Conservation (phyloP, 2,329 filamentous ascomycete species). For the Metarhizium album region DNA sequence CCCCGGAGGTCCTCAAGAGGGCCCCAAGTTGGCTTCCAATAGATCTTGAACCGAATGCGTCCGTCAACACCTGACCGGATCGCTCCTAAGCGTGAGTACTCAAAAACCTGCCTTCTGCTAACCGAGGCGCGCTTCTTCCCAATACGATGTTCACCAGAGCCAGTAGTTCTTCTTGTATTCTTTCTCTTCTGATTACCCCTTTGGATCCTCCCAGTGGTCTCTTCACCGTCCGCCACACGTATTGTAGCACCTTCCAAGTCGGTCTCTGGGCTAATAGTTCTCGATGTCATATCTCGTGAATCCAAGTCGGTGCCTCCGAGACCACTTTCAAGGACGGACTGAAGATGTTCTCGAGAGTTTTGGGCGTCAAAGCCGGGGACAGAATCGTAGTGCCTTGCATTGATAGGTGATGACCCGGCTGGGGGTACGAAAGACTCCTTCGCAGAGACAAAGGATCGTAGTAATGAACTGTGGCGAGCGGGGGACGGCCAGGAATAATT, state of each 20-base stretch:
- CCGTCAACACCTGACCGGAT: neutral
- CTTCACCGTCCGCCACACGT: neutral
- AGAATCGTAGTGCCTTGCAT: too few relatives aligned
- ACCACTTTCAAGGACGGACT: too few relatives aligned
- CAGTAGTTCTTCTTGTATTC: too few relatives aligned
- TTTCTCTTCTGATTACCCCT: too few relatives aligned
- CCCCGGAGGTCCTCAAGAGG: neutral
- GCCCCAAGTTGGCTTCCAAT: neutral
- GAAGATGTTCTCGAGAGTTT: too few relatives aligned
- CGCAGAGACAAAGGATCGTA: too few relatives aligned
- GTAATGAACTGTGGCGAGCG: too few relatives aligned
- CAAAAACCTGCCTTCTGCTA: neutral
- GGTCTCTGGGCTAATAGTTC: neutral
- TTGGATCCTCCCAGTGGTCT: neutral
- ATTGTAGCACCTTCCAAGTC: neutral
- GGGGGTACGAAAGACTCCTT: too few relatives aligned
- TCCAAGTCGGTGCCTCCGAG: too few relatives aligned
- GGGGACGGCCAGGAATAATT: too few relatives aligned
- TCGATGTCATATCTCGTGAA: neutral
- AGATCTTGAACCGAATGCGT: neutral
- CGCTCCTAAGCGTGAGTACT: neutral
- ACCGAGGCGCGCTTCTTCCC: neutral
- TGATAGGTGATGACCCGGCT: too few relatives aligned
- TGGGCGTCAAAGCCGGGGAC: too few relatives aligned
- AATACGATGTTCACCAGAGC: neutral